These are phyloP conservation scores for Hammondia hammondi DNA, from an alignment of 169 alveolate species.

Conservation along the genomic window DNA sequence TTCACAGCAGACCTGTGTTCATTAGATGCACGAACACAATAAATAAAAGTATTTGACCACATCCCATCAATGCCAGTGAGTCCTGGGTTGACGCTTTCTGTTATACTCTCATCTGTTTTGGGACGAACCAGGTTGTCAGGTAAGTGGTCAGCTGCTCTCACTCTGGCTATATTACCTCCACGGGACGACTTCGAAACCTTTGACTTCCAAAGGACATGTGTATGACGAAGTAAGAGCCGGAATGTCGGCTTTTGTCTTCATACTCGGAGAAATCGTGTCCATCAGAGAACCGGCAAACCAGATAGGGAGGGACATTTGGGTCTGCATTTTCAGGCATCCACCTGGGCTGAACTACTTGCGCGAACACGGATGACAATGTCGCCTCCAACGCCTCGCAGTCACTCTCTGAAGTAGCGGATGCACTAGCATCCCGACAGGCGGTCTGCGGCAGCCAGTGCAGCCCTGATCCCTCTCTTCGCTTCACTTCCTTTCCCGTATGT, in stretches of 20 bases:
- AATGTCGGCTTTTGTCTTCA: not conserved
- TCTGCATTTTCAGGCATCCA: not conserved
- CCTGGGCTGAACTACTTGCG: not conserved
- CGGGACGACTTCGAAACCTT: not conserved
- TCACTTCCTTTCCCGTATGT: not conserved
- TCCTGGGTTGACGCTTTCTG: too few relatives aligned
- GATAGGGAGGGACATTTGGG: not conserved
- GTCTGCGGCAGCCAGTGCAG: not conserved
- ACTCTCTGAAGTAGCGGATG: not conserved
- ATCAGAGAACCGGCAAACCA: not conserved
- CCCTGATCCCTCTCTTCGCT: not conserved
- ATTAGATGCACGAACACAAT: not conserved
- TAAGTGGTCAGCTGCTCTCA: not conserved
- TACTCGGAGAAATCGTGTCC: not conserved
- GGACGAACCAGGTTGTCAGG: too few relatives aligned
- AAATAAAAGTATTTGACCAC: too few relatives aligned
- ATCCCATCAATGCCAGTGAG: too few relatives aligned
- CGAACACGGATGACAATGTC: not conserved
- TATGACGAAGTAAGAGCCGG: not conserved
- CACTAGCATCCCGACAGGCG: not conserved
- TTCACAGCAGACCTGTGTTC: not conserved
- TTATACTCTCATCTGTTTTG: too few relatives aligned
- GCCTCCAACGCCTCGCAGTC: not conserved
- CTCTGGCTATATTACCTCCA: not conserved
- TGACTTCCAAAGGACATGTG: constrained; percentile 1